Evolutionary conservation across 169 alveolate species (phyloP).

Genomic region (Eimeria praecox): DNA sequence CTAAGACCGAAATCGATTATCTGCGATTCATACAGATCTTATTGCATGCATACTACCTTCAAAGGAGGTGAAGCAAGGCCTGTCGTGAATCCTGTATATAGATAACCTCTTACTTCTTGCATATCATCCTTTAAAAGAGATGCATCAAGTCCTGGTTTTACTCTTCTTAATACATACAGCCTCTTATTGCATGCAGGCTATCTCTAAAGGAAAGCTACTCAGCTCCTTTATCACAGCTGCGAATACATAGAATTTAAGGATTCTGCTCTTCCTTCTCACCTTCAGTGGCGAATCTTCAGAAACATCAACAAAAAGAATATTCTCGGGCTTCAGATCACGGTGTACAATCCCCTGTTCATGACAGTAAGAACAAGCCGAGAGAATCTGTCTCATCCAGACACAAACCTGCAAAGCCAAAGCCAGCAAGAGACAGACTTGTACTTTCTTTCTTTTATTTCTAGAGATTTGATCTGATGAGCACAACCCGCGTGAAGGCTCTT

Average conservation of each 20-base stretch:
- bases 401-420: constrained; percentile 83
- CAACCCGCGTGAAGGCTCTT: no score
- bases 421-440: not conserved
- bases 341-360: constrained; percentile 90
- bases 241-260: no score
- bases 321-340: constrained; percentile 94
- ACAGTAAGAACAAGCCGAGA: constrained; percentile 89
- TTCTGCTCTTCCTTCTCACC: constrained; percentile 3
- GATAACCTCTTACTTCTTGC: not conserved
- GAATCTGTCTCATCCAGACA: constrained; percentile 85
- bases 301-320: constrained; percentile 85
- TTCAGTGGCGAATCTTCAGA: constrained; percentile 81
- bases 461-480: no score
- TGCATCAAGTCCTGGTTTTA: no score
- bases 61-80: no score
- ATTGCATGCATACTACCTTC: not conserved
- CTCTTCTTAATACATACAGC: no score
- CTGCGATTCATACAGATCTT: constrained; percentile 79
- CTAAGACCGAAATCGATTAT: constrained; percentile 90
- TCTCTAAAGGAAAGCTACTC: no score
- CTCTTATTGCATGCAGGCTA: no score
- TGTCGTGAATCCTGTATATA: no score
- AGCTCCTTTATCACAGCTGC: no score
- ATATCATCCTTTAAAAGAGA: not conserved
- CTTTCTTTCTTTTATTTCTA: no score